Percentiles rank a stretch among this genome's conserved stretches.
Conservation (phyloP, 2,329 filamentous ascomycete species). For the Apiospora malaysiana region DNA sequence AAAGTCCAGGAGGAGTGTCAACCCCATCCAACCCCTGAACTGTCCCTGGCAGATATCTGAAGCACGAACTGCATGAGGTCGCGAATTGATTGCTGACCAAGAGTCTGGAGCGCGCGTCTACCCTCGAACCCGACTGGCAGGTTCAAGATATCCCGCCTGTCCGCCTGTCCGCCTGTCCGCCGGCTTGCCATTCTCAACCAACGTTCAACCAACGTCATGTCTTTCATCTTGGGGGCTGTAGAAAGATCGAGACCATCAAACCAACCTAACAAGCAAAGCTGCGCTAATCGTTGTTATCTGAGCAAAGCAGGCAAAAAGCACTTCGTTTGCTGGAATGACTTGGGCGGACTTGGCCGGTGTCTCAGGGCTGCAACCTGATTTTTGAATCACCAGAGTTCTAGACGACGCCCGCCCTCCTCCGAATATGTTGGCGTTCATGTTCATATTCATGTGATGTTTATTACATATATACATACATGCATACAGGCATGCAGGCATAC, state of each 20-base stretch:
- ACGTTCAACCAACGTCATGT: not conserved
- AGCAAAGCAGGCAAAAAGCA: not conserved
- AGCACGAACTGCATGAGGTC: constrained; percentile 12
- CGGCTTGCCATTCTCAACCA: not conserved
- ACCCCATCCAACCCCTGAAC: constrained; percentile 13
- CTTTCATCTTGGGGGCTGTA: not conserved
- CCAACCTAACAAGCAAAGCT: not conserved
- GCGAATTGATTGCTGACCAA: constrained; percentile 12
- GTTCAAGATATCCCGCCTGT: not conserved
- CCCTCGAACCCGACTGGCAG: constrained; percentile 11
- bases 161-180: not conserved
- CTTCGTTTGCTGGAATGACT: not conserved
- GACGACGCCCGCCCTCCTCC: not conserved
- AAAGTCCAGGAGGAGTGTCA: not conserved
- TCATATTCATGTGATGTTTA: not conserved
- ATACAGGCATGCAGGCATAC: too few relatives aligned
- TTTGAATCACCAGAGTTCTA: not conserved
- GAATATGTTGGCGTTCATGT: not conserved
- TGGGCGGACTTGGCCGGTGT: not conserved
- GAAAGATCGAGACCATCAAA: not conserved
- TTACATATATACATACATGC: not conserved
- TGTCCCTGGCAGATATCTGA: constrained; percentile 16
- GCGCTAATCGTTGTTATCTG: not conserved
- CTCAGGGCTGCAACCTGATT: not conserved
- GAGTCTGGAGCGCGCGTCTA: constrained; percentile 1